Conservation (phyloP, 768 basidiomycete genomes). For the Mycena indigotica region DNA sequence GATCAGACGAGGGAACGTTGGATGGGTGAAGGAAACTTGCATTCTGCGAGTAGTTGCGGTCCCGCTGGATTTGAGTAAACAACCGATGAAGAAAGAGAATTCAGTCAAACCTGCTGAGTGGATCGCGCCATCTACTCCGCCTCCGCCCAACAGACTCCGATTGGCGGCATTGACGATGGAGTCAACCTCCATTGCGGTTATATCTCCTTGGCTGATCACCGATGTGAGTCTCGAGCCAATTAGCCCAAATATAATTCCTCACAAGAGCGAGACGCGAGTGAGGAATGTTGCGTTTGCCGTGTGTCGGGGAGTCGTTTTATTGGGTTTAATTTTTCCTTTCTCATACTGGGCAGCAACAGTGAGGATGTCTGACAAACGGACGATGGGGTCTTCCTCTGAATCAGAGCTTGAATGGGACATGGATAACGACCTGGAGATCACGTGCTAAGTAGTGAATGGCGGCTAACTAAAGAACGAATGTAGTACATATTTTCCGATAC, state of each 20-base stretch:
- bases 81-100: too few species aligned
- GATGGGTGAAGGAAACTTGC: slow-evolving; percentile 39
- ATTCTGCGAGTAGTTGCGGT: slow-evolving; percentile 64
- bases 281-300: slow-evolving; percentile 42
- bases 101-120: too few species aligned
- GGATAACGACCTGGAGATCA: neutral
- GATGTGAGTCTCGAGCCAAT: slow-evolving; percentile 2
- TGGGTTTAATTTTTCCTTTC: slow-evolving; percentile 38
- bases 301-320: slow-evolving; percentile 38
- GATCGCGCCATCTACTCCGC: slow-evolving; percentile 86
- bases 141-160: slow-evolving; percentile 69
- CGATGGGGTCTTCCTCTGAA: slow-evolving; percentile 27
- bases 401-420: slow-evolving; percentile 16
- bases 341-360: slow-evolving; percentile 60
- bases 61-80: too few species aligned
- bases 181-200: slow-evolving; percentile 71
- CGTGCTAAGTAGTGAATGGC: neutral
- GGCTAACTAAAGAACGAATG: slow-evolving; percentile 4
- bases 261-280: slow-evolving; percentile 71
- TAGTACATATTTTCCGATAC: slow-evolving; percentile 17
- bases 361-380: slow-evolving; percentile 50
- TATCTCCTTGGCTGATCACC: slow-evolving; percentile 68
- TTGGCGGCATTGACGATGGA: slow-evolving; percentile 86
- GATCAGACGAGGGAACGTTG: neutral
- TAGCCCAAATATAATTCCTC: slow-evolving; percentile 30